Conservation (phyloP, 176 grass and related monocot species). For the Areca catechu region DNA sequence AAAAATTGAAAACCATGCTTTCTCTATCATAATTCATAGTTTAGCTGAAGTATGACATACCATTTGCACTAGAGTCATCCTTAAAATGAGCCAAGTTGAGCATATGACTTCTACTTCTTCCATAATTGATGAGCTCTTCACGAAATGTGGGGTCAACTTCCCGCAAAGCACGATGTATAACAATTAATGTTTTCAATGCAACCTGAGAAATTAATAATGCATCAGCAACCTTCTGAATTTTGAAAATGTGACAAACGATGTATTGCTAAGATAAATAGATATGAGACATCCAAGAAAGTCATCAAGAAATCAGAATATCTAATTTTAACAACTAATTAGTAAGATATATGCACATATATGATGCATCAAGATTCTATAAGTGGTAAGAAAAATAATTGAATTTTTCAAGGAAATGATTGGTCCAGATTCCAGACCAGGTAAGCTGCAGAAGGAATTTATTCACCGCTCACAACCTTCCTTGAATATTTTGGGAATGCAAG, state of each 20-base stretch:
- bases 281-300: background rate
- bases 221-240: background rate
- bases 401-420: too few relatives aligned
- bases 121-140: conserved; percentile 85
- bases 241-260: background rate
- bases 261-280: background rate
- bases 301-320: background rate
- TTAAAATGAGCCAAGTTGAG: conserved; percentile 78
- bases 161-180: conserved; percentile 83
- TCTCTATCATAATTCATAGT: background rate
- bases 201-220: conserved; percentile 33
- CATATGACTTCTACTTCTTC: conserved; percentile 65
- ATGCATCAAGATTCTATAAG: too few relatives aligned
- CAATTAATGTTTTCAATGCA: conserved; percentile 74
- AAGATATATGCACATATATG: too few relatives aligned
- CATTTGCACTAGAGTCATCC: conserved; percentile 85
- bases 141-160: conserved; percentile 75
- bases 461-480: too few relatives aligned
- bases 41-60: conserved; percentile 17
- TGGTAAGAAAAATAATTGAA: too few relatives aligned
- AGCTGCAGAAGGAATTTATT: too few relatives aligned
- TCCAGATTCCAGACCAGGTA: too few relatives aligned
- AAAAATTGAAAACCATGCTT: background rate
- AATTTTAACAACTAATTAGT: background rate
- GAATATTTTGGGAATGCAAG: too few relatives aligned